Conservation (phyloP, 1,139 yeast genomes). For the Candida neerlandica region DNA sequence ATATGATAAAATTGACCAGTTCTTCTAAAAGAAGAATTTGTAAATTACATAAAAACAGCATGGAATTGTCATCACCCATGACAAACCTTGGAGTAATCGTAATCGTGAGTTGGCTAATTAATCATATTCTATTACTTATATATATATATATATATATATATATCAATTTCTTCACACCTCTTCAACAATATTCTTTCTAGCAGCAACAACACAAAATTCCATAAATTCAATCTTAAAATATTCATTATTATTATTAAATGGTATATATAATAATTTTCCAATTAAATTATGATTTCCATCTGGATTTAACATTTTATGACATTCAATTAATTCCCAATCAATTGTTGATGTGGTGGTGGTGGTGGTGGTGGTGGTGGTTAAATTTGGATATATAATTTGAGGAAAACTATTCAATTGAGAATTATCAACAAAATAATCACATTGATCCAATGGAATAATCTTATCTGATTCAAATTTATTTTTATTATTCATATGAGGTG, state of each 20-base stretch:
- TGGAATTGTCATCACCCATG: too few relatives aligned
- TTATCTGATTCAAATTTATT: conserved; percentile 63
- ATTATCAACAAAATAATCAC: conserved; percentile 66
- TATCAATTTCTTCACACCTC: background rate
- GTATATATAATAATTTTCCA: conserved; percentile 51
- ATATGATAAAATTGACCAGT: too few relatives aligned
- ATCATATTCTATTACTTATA: too few relatives aligned
- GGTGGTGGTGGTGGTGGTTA: too few relatives aligned
- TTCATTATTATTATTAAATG: too few relatives aligned
- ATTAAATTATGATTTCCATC: conserved; percentile 45
- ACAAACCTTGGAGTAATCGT: too few relatives aligned
- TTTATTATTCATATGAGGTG: conserved; percentile 71
- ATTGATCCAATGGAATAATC: conserved; percentile 42
- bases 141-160: too few relatives aligned
- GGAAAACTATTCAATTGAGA: conserved; percentile 23
- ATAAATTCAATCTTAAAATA: conserved; percentile 41
- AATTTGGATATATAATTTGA: conserved; percentile 16
- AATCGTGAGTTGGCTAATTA: too few relatives aligned
- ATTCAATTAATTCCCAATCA: conserved; percentile 46
- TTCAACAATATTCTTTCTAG: conserved; percentile 17
- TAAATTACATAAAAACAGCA: too few relatives aligned
- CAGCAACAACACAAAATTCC: conserved; percentile 47
- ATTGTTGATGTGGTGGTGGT: too few relatives aligned
- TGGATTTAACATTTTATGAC: conserved; percentile 51
- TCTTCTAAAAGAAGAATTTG: too few relatives aligned